Evolutionary conservation across 495 filamentous ascomycete genomes (phyloP).

Genomic region (Cryomyces minteri): DNA sequence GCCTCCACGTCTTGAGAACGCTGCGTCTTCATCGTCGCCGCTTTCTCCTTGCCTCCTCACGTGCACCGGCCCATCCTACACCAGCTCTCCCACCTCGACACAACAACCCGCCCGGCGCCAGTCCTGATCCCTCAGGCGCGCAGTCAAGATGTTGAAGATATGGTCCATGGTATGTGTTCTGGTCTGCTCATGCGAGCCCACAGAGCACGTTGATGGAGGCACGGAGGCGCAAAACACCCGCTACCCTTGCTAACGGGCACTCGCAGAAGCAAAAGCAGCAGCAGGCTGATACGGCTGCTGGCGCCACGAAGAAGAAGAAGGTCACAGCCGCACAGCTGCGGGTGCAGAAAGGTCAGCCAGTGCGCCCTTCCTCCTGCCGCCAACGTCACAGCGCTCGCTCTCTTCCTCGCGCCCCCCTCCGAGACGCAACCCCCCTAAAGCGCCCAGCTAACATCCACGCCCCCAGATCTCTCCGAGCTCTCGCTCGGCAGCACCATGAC

Average conservation of each 20-base stretch:
- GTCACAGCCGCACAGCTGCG: conserved; percentile 90
- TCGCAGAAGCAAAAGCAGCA: conserved; percentile 83
- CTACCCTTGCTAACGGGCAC: background rate
- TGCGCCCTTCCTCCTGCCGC: conserved; percentile 18
- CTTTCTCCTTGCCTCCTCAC: no score
- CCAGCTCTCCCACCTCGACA: no score
- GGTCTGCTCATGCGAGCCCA: conserved; percentile 2
- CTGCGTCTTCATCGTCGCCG: no score
- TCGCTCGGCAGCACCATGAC: conserved; percentile 82
- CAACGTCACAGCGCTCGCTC: background rate
- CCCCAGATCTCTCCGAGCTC: conserved; percentile 79
- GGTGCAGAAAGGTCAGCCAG: conserved; percentile 61
- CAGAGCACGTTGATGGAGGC: background rate
- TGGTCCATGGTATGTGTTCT: conserved; percentile 77
- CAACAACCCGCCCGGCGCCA: no score
- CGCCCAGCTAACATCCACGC: background rate
- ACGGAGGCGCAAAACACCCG: background rate
- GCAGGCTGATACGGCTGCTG: conserved; percentile 65
- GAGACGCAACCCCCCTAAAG: background rate
- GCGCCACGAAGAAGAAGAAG: conserved; percentile 77
- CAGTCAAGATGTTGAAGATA: conserved; percentile 85
- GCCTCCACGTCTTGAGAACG: no score
- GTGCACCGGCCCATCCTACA: no score
- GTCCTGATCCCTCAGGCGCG: background rate
- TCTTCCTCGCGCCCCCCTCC: no score